These are phyloP conservation scores for Dendrocalamus sinicus DNA, from an alignment of 176 grass and related monocot genomes.

Conservation along the genomic window DNA sequence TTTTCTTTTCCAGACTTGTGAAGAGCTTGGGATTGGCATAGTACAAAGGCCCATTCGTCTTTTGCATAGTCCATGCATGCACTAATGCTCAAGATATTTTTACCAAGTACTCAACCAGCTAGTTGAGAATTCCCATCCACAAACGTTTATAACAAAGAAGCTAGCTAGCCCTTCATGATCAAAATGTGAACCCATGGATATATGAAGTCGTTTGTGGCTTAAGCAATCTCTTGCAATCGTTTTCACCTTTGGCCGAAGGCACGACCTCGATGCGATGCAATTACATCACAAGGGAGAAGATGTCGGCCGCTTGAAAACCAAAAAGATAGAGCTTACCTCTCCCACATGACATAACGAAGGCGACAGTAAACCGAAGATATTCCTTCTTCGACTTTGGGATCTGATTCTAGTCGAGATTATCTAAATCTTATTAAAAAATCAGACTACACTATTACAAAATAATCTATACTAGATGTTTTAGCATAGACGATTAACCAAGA, in stretches of 20 bases:
- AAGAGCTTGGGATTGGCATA: too few species aligned
- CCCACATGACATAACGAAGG: too few species aligned
- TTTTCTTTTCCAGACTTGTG: too few species aligned
- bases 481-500: fast-evolving
- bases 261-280: not conserved
- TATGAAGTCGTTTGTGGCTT: not conserved
- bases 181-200: not conserved
- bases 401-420: not conserved
- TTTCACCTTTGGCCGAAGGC: conserved; percentile 14
- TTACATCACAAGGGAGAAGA: not conserved
- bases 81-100: not conserved
- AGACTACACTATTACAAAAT: too few species aligned
- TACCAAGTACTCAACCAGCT: not conserved
- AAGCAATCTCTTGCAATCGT: conserved; percentile 10
- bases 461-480: too few species aligned
- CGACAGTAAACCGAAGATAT: too few species aligned
- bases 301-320: not conserved
- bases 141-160: not conserved
- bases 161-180: not conserved
- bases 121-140: not conserved
- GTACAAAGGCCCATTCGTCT: too few species aligned
- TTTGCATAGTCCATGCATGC: too few species aligned
- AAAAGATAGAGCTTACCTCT: not conserved
- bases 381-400: not conserved
- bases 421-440: too few species aligned